These are phyloP conservation scores for Auricularia cornea DNA, from an alignment of 768 basidiomycete species.

Conservation along the genomic window DNA sequence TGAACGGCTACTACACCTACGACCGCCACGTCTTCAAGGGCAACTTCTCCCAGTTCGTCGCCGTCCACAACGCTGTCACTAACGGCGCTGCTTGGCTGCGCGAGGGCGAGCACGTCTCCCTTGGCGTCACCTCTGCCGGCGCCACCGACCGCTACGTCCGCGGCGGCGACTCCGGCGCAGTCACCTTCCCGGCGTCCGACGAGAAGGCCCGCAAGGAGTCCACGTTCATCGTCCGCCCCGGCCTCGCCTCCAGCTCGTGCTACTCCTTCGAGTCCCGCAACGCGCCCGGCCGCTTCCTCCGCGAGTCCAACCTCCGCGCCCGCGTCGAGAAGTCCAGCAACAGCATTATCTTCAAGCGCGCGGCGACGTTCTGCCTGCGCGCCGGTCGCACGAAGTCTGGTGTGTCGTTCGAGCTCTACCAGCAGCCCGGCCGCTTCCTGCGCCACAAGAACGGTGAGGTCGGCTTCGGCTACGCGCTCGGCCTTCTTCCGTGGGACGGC, in stretches of 20 bases:
- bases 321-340: neutral
- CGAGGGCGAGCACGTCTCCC: neutral
- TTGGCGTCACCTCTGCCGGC: neutral
- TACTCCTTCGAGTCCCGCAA: neutral
- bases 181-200: neutral
- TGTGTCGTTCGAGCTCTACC: neutral
- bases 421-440: neutral
- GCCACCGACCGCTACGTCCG: neutral
- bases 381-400: neutral
- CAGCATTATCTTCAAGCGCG: neutral
- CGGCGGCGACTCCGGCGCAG: neutral
- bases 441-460: neutral
- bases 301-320: neutral
- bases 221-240: neutral
- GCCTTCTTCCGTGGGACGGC: neutral
- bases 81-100: neutral
- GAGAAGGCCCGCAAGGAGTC: neutral
- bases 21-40: neutral
- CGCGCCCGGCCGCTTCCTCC: neutral
- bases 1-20: conserved; percentile 1
- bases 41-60: neutral
- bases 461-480: neutral
- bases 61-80: neutral
- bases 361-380: neutral
- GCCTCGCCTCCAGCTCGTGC: neutral